Base-by-base conservation (phyloP, 352 stramenopile genomes). In the Phytophthora hybrid region DNA sequence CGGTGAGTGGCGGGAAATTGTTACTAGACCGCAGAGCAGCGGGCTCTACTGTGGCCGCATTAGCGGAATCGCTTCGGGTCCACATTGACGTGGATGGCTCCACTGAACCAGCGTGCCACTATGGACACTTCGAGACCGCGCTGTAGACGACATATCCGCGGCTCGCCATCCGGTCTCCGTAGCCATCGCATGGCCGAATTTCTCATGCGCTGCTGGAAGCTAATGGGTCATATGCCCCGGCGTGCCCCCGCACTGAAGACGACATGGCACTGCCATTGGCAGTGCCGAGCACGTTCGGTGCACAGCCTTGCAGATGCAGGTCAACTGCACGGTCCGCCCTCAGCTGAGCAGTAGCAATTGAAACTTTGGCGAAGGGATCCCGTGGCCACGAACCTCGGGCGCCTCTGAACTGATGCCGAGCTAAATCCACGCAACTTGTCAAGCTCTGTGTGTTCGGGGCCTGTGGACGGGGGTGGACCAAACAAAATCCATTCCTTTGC, bases 31-130 rank as follows among this genome's bases (percentile, higher is more conserved):
- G 41, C 41, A 14, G 37, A 10, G 37, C 37, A 46, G 37, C 37
- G 8, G 54, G 14, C 5, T 5, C 11, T 9, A 4, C 5, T 37
- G 14, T 26, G 7, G 3, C 18, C 37, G 37, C 52, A 26, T 26
- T 26, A 26, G 23, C 23, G 23, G 23, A 26, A 66, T 49, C 11
- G 58, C 31, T 61, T 34, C 46, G 41, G 13, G 47, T 34, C 57
- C 57, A 73, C 52, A 60, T 70, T 59, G 59, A 34, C 21, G 37
- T 61, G 67, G 52, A 74, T 74, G 34, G 53, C 67, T 74, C 58
- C 59, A 64, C 59, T 73, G 66, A 73, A 68, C 65, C 46, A 66
- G 31, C 13, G 65, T 72, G 47, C 65, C 56, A 72, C 65, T 72
- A 21, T 72, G 57, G 49, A 21, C 65, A 29, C 26, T 65, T 46